phyloP scores from a whole-genome alignment of 306 rosid species.

The Biancaea sappan region DNA sequence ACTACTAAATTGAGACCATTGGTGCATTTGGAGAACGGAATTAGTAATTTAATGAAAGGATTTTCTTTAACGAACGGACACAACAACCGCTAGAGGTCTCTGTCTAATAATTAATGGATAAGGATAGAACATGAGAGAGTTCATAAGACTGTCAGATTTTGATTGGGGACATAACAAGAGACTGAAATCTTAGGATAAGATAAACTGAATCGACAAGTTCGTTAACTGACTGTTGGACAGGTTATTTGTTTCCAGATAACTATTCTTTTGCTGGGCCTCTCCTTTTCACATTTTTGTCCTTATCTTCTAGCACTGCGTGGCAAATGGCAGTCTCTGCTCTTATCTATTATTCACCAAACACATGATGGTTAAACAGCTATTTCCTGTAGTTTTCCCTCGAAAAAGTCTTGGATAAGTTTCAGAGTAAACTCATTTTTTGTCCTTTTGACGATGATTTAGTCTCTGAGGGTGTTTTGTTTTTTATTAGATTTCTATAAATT shows the following conservation, averaged over 20 bases:
- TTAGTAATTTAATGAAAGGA: no score
- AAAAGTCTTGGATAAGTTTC: no score
- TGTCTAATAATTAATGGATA: slow-evolving; percentile 42
- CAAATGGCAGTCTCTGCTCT: slow-evolving; percentile 34
- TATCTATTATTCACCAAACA: slow-evolving; percentile 1
- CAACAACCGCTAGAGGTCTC: slow-evolving; percentile 22
- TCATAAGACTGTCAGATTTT: slow-evolving; percentile 6
- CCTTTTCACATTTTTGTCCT: slow-evolving; percentile 35
- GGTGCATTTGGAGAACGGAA: no score
- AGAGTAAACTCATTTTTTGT: no score
- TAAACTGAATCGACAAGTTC: slow-evolving; percentile 46
- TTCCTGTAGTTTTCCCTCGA: not conserved
- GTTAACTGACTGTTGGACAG: slow-evolving; percentile 37
- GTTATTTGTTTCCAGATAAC: slow-evolving; percentile 34
- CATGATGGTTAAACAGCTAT: slow-evolving; percentile 24
- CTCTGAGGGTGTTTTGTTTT: no score
- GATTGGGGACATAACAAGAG: slow-evolving; percentile 21
- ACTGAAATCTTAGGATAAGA: slow-evolving; percentile 42
- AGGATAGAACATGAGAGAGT: slow-evolving; percentile 22
- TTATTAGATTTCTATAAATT: no score
- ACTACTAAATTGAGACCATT: no score
- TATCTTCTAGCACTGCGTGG: slow-evolving; percentile 41
- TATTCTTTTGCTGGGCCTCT: slow-evolving; percentile 43
- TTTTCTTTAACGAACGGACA: slow-evolving; percentile 31
- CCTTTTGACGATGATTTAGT: no score